phyloP scores from a whole-genome alignment of 1,284 basidiomycete species.

The Trametes pubescens region DNA sequence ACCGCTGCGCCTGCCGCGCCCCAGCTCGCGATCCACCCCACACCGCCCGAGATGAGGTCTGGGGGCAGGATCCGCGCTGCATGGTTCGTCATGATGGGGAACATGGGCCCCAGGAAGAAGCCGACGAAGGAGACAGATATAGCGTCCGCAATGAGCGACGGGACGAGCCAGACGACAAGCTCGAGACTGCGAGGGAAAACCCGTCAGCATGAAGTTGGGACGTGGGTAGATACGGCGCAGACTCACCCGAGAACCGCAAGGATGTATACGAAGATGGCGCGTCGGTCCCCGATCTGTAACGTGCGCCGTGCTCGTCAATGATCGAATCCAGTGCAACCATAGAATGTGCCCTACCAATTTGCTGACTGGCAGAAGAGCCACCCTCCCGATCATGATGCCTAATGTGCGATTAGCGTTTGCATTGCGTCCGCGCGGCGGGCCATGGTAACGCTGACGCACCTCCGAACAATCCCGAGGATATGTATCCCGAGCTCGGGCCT shows the following conservation, averaged over 20 bases:
- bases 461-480: constrained; percentile 58
- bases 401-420: background rate
- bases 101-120: constrained; percentile 59
- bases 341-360: constrained; percentile 44
- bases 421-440: too few relatives aligned
- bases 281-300: constrained; percentile 50
- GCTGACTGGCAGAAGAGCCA: constrained; percentile 57
- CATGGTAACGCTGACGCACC: constrained; percentile 41
- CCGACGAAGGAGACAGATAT: constrained; percentile 63
- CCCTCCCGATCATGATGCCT: constrained; percentile 53
- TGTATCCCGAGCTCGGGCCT: constrained; percentile 55
- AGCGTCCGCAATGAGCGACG: constrained; percentile 59
- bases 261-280: constrained; percentile 49
- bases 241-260: constrained; percentile 45
- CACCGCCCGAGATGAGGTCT: constrained; percentile 59
- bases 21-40: constrained; percentile 64
- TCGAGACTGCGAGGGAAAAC: constrained; percentile 50
- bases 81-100: constrained; percentile 62
- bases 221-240: background rate
- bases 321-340: background rate
- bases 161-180: constrained; percentile 64
- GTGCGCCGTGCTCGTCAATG: background rate
- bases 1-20: constrained; percentile 64
- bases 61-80: constrained; percentile 56
- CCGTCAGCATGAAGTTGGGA: background rate